These are phyloP conservation scores for Phaeosphaeria sp. DNA, from an alignment of 2,329 filamentous ascomycete species.

Conservation along the genomic window DNA sequence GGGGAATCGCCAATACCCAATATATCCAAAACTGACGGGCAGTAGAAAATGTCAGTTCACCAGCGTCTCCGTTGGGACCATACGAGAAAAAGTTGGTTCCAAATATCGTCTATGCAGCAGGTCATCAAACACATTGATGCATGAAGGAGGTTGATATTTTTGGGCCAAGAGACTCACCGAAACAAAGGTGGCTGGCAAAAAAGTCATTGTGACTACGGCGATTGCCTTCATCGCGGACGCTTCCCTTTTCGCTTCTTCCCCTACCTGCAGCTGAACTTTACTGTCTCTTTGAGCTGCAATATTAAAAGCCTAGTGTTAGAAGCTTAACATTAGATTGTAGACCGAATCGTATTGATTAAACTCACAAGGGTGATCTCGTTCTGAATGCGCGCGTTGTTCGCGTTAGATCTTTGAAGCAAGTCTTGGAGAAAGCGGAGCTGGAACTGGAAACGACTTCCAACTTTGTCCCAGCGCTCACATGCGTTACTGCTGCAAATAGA, in stretches of 20 bases:
- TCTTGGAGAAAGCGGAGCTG: not conserved
- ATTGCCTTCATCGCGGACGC: conserved; percentile 28
- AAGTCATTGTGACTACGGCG: conserved; percentile 30
- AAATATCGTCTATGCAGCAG: conserved; percentile 13
- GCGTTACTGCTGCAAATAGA: not conserved
- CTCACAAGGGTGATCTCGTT: not conserved
- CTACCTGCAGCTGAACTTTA: conserved; percentile 22
- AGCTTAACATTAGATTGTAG: not conserved
- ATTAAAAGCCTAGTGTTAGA: conserved; percentile 1
- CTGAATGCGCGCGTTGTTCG: not conserved
- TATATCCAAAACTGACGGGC: too few species aligned
- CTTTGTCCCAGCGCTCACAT: not conserved
- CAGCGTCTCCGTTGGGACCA: too few species aligned
- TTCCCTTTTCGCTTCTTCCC: conserved; percentile 25
- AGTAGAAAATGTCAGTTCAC: too few species aligned
- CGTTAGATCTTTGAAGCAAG: not conserved
- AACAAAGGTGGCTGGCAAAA: conserved; percentile 29
- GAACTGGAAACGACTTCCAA: not conserved
- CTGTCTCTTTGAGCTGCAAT: conserved; percentile 22
- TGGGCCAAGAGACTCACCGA: conserved; percentile 16
- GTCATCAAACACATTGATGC: not conserved
- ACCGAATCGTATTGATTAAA: not conserved
- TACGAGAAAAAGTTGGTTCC: conserved; percentile 19
- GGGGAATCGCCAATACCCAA: too few species aligned
- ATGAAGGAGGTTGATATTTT: too few species aligned